Percentiles rank a stretch among this genome's conserved stretches.
Evolutionary conservation across 2,329 filamentous ascomycete species (phyloP).

Genomic region (Chrysoporthe puriensis): DNA sequence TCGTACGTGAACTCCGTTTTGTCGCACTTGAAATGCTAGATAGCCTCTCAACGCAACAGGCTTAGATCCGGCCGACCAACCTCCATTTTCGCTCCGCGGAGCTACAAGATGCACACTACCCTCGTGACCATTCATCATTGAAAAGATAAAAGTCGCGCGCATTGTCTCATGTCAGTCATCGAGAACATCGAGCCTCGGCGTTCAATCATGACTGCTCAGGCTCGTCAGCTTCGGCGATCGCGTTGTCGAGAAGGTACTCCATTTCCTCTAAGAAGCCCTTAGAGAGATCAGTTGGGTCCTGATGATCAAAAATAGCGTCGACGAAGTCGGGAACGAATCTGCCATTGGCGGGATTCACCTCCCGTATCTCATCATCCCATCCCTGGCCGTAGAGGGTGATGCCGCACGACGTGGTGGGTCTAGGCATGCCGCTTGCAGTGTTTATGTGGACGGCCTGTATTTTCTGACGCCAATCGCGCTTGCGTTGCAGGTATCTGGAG

Average conservation of each 20-base stretch:
- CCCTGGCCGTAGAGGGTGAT: conserved; percentile 25
- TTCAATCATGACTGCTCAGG: neutral
- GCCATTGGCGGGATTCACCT: conserved; percentile 14
- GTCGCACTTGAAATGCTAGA: neutral
- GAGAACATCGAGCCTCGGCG: neutral
- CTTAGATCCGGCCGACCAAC: too few relatives aligned
- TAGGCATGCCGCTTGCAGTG: conserved; percentile 16
- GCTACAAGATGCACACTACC: neutral
- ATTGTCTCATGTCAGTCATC: neutral
- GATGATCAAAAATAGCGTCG: conserved; percentile 7
- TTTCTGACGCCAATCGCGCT: neutral
- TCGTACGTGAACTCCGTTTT: neutral
- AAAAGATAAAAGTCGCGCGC: neutral
- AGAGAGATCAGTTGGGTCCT: neutral
- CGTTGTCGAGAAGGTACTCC: conserved; percentile 19
- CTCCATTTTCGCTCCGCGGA: too few relatives aligned
- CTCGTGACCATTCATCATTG: neutral
- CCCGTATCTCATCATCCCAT: conserved; percentile 32
- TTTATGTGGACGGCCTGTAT: neutral
- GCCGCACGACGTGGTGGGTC: conserved; percentile 26
- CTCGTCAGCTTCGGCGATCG: neutral
- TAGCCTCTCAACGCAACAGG: neutral
- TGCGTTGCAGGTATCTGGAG: neutral
- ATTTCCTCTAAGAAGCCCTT: conserved; percentile 16
- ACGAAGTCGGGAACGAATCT: conserved; percentile 16